A percentile compares a stretch with the other conserved stretches of the same genome.
Conservation (phyloP, 495 filamentous ascomycete genomes). For the Penicillium alfredii region DNA sequence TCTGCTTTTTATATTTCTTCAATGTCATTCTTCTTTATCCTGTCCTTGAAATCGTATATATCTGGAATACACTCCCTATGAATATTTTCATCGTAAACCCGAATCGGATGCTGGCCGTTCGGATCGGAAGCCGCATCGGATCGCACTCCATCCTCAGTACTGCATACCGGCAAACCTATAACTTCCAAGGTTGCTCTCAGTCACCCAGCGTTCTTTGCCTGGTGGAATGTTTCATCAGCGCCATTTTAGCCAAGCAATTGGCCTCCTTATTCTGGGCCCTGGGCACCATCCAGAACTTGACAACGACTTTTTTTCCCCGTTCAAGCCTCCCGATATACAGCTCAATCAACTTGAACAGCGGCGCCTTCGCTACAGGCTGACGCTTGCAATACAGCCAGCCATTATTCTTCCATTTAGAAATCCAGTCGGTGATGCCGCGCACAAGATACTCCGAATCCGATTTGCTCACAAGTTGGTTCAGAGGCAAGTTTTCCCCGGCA, state of each 20-base stretch:
- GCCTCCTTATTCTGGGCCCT: constrained; percentile 34
- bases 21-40: no score
- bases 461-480: constrained; percentile 11
- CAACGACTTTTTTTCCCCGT: constrained; percentile 14
- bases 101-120: constrained; percentile 5
- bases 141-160: no score
- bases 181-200: no score
- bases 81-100: no score
- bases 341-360: constrained; percentile 39
- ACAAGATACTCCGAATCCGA: constrained; percentile 40
- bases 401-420: constrained; percentile 19
- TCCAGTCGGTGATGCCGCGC: constrained; percentile 32
- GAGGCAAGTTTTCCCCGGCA: neutral
- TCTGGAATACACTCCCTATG: no score
- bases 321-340: constrained; percentile 24
- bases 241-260: constrained; percentile 36
- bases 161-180: no score
- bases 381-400: constrained; percentile 24
- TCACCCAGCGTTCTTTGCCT: no score
- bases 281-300: constrained; percentile 42
- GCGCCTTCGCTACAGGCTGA: constrained; percentile 32
- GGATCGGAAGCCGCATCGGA: constrained; percentile 3
- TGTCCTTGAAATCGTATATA: no score
- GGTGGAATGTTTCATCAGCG: no score
- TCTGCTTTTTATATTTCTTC: no score